A percentile compares a stretch with the other conserved stretches of the same genome.
These are phyloP conservation scores for Cyberlindnera mycetangii DNA, from an alignment of 805 yeast genomes.

Conservation along the genomic window DNA sequence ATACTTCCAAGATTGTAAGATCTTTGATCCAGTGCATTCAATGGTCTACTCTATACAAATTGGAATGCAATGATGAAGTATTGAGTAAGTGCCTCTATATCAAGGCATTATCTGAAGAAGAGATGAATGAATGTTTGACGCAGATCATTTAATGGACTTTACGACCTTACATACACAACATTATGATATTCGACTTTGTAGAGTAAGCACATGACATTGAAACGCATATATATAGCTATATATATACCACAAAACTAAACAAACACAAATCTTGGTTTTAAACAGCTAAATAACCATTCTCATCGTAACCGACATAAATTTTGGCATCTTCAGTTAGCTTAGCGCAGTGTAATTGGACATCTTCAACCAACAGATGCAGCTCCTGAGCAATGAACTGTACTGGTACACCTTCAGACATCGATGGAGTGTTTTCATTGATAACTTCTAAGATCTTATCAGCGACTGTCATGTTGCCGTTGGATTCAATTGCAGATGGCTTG, in stretches of 20 bases:
- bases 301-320: constrained; percentile 68
- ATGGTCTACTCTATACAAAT: constrained; percentile 70
- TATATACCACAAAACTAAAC: too few species aligned
- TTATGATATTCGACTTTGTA: background rate
- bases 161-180: background rate
- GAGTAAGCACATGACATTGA: too few species aligned
- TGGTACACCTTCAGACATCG: constrained; percentile 79
- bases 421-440: constrained; percentile 46
- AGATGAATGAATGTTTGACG: constrained; percentile 48
- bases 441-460: constrained; percentile 48
- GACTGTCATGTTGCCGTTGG: constrained; percentile 29
- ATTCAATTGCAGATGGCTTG: constrained; percentile 33
- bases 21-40: constrained; percentile 77
- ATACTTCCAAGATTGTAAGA: constrained; percentile 73
- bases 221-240: too few species aligned
- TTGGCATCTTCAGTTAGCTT: constrained; percentile 64
- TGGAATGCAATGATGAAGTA: constrained; percentile 56
- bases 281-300: constrained; percentile 54
- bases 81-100: constrained; percentile 83
- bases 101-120: constrained; percentile 68
- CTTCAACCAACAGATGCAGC: constrained; percentile 46
- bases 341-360: constrained; percentile 47
- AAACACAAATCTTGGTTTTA: too few species aligned
- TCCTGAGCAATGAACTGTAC: constrained; percentile 56
- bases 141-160: background rate